These are phyloP conservation scores for Luvunga scandens DNA, from an alignment of 345 rosid genomes.

Conservation along the genomic window DNA sequence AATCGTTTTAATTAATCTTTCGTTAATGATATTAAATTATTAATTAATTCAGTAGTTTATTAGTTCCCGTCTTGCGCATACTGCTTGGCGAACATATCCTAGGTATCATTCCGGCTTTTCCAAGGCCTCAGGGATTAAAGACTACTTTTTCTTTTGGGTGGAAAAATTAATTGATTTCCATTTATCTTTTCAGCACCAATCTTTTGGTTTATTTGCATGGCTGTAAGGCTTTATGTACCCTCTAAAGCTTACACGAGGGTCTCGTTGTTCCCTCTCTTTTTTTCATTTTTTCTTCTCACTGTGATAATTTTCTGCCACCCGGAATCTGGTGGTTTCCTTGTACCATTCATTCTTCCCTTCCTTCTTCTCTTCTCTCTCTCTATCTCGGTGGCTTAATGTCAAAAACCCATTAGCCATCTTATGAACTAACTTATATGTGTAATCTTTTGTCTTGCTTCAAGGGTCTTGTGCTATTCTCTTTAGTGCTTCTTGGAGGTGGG, in stretches of 20 bases:
- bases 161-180: constrained; percentile 15
- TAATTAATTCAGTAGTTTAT: background rate
- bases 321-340: constrained; percentile 10
- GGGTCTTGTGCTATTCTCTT: constrained; percentile 22
- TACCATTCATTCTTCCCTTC: constrained; percentile 15
- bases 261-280: constrained; percentile 34
- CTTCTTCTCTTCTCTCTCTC: constrained; percentile 10
- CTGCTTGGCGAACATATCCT: background rate
- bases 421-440: background rate
- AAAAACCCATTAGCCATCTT: constrained; percentile 18
- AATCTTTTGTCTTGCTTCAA: constrained; percentile 15
- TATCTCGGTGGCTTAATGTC: constrained; percentile 26
- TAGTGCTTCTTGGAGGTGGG: constrained; percentile 30
- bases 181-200: constrained; percentile 22
- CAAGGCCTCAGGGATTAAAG: constrained; percentile 6
- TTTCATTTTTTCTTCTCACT: background rate
- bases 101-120: background rate
- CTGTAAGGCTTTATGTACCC: constrained; percentile 43
- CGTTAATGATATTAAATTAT: too few species aligned
- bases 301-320: constrained; percentile 20
- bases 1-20: too few species aligned
- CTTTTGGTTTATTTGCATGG: constrained; percentile 56
- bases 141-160: background rate
- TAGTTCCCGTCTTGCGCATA: background rate
- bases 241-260: constrained; percentile 61